Percentiles rank a stretch among this genome's conserved stretches.
phyloP scores from a whole-genome alignment of 805 yeast genomes.

The Candida loeiensis region DNA sequence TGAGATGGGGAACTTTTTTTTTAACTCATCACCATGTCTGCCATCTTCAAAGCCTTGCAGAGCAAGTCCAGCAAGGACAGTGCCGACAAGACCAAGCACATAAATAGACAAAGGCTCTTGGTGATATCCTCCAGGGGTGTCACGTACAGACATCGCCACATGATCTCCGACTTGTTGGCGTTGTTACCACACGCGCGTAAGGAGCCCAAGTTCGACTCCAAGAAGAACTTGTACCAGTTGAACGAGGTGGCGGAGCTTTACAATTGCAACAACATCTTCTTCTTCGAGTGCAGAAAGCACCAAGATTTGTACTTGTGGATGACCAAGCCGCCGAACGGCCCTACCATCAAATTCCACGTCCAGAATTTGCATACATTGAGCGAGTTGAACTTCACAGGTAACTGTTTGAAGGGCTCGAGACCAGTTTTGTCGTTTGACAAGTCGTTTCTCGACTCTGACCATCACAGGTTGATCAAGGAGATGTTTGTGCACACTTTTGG shows the following conservation, averaged over 20 bases:
- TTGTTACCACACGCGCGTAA: slow-evolving; percentile 93
- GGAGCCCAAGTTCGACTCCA: slow-evolving; percentile 93
- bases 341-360: slow-evolving; percentile 88
- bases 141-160: slow-evolving; percentile 91
- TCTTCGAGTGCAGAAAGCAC: slow-evolving; percentile 95
- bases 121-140: slow-evolving; percentile 93
- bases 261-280: slow-evolving; percentile 93
- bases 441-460: slow-evolving; percentile 62
- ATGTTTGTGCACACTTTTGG: slow-evolving; percentile 78
- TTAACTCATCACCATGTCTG: slow-evolving; percentile 33
- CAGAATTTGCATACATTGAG: slow-evolving; percentile 95
- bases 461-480: slow-evolving; percentile 76
- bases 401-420: slow-evolving; percentile 91
- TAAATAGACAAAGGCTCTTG: slow-evolving; percentile 84
- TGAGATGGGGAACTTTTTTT: slow-evolving; percentile 7
- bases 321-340: slow-evolving; percentile 97
- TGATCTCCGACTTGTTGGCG: slow-evolving; percentile 73
- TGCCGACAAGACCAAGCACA: slow-evolving; percentile 50
- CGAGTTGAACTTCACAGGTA: slow-evolving; percentile 94
- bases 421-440: slow-evolving; percentile 88
- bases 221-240: slow-evolving; percentile 80
- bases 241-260: slow-evolving; percentile 95
- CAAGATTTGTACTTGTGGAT: slow-evolving; percentile 93
- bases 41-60: slow-evolving; percentile 45
- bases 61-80: slow-evolving; percentile 45